A percentile compares a stretch with the other conserved stretches of the same genome.
Evolutionary conservation across 768 basidiomycete species (phyloP).

Genomic region (Galerina marginata): DNA sequence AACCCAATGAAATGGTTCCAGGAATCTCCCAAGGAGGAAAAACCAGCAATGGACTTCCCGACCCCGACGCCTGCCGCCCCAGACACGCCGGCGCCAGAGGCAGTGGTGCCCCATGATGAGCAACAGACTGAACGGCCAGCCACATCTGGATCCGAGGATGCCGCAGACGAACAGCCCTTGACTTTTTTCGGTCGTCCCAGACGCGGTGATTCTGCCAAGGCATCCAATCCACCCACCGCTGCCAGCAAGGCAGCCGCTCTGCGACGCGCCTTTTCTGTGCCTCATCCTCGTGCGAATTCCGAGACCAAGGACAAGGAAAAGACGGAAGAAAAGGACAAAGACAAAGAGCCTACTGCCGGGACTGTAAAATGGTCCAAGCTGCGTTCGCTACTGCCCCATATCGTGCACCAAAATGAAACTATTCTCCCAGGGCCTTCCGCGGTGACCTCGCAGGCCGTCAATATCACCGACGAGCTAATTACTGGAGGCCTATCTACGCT

Average conservation of each 20-base stretch:
- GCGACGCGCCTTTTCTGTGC: constrained; percentile 41
- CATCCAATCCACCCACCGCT: constrained; percentile 9
- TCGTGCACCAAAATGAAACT: constrained; percentile 43
- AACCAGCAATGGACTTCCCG: constrained; percentile 39
- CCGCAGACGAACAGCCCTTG: not conserved
- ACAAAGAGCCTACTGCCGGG: constrained; percentile 17
- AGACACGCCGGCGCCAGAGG: not conserved
- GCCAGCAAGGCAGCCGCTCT: constrained; percentile 20
- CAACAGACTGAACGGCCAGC: constrained; percentile 11
- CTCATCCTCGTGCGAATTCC: constrained; percentile 27
- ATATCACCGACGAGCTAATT: constrained; percentile 84
- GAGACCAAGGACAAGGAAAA: constrained; percentile 26
- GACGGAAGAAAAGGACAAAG: constrained; percentile 14
- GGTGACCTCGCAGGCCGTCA: constrained; percentile 60
- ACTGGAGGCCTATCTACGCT: constrained; percentile 79
- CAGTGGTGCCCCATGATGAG: not conserved
- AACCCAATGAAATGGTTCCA: constrained; percentile 56
- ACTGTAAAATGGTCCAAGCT: constrained; percentile 65
- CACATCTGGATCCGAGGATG: constrained; percentile 20
- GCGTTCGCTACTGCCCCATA: constrained; percentile 66
- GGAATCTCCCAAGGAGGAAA: constrained; percentile 57
- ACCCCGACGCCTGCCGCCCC: constrained; percentile 10
- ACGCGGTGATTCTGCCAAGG: constrained; percentile 16
- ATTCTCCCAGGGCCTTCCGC: constrained; percentile 49
- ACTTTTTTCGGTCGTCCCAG: constrained; percentile 19